Base-by-base conservation (phyloP, 2,329 filamentous ascomycete genomes). In the Fusarium illudens region DNA sequence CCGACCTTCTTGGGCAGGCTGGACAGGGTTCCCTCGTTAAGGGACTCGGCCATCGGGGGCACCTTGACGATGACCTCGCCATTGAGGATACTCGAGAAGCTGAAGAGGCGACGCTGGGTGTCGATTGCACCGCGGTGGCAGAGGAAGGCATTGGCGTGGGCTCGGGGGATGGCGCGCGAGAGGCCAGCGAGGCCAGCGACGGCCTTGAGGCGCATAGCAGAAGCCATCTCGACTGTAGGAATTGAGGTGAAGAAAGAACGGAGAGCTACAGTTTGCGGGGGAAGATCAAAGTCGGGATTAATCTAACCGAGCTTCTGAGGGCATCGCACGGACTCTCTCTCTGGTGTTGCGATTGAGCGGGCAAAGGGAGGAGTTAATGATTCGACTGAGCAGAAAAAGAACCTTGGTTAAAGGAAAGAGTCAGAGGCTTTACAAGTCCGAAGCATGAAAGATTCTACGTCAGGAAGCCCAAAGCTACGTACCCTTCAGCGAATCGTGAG, bases 41-140 rank as follows among this genome's bases (percentile, higher is more conserved):
- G 76, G 19, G 75, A 77, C 69, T 77, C 75, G 29, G 75, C 75
- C 75, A 77, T 77, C 17, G 59, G 72, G 17, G 75, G 75, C 22
- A 77, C 75, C 37, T 64, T 65, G 64, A 77, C 71, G 49, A 74
- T 66, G 27, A 66, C 58, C 2, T 73, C 73, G 52, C 59, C 72
- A 54, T 70, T 63, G 60, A 71, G 62, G 42, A 56, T 20, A 4
- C 63, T 29, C 2, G 72, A 70, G 58, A 32, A 48, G 63, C 65
- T 67, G 34, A 74, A 74, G 1, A 74, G 63, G 15, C 71, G 71
- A 29, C 62, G 68, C 39, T 71, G 71, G 32, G 70, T 56, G 33
- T 73, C 64, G 25, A 70, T 58, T 30, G 62, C 58, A 48, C 66
- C 49, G 37, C 71, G 71, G 20, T 67, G 71, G 69, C 56, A 72